Evolutionary conservation across 2,329 filamentous ascomycete genomes (phyloP).

Genomic region (Cladorrhinum sp.): DNA sequence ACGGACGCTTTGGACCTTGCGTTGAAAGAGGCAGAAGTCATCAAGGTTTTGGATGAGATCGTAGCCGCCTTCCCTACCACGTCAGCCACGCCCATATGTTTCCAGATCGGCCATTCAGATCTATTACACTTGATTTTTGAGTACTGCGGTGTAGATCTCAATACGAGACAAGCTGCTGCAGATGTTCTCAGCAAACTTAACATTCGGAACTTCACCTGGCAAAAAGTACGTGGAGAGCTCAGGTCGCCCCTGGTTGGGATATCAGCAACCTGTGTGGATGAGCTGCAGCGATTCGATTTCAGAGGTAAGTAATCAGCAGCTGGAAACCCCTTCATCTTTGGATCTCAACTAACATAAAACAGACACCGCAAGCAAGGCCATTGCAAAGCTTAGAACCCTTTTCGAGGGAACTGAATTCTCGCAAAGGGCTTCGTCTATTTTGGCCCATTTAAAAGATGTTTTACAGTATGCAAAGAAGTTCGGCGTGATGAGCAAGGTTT

Average conservation of each 20-base stretch:
- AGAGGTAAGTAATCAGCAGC: constrained; percentile 51
- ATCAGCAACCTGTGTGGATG: constrained; percentile 85
- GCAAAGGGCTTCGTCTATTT: constrained; percentile 70
- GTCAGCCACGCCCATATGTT: constrained; percentile 71
- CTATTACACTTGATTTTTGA: constrained; percentile 87
- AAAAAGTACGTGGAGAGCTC: constrained; percentile 77
- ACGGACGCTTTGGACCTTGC: constrained; percentile 76
- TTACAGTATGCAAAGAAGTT: constrained; percentile 74
- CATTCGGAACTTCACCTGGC: constrained; percentile 75
- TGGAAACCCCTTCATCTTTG: not conserved
- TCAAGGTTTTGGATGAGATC: constrained; percentile 94
- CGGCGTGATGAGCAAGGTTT: constrained; percentile 72
- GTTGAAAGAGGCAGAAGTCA: constrained; percentile 86
- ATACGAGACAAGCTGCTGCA: constrained; percentile 69
- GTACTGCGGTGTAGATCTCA: constrained; percentile 72
- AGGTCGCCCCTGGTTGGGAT: constrained; percentile 78
- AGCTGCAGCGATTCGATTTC: constrained; percentile 88
- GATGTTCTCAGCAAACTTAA: constrained; percentile 86
- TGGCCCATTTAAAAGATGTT: constrained; percentile 78
- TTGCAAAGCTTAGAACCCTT: constrained; percentile 56
- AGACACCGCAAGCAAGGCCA: constrained; percentile 57
- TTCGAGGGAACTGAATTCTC: constrained; percentile 65
- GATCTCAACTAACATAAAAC: constrained; percentile 14
- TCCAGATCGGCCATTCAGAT: constrained; percentile 85
- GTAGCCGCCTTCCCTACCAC: constrained; percentile 76